phyloP scores from a whole-genome alignment of 371 early-diverging fungal species.

The Mucor velutinosus region DNA sequence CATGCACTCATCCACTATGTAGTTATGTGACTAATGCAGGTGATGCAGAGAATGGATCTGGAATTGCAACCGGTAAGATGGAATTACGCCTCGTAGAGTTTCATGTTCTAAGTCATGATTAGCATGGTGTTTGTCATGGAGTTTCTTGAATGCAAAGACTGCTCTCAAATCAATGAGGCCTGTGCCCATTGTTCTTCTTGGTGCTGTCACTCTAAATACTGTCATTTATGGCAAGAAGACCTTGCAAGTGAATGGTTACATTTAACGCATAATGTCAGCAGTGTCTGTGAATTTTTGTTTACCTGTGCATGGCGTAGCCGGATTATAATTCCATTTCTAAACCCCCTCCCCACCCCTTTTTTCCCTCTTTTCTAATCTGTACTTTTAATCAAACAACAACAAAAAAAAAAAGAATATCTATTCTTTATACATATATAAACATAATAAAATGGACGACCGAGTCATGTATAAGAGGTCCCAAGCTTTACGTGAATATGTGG shows the following conservation, averaged over 20 bases:
- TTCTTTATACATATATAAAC: not conserved
- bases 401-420: not conserved
- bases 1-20: not conserved
- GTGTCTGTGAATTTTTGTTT: constrained; percentile 7
- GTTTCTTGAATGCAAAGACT: constrained; percentile 42
- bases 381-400: constrained; percentile 3
- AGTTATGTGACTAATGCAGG: constrained; percentile 50
- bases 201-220: constrained; percentile 33
- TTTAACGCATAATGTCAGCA: constrained; percentile 21
- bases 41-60: constrained; percentile 53
- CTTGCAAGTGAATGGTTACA: constrained; percentile 46
- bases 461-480: constrained; percentile 28
- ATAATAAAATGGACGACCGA: constrained; percentile 24
- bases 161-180: constrained; percentile 39
- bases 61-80: constrained; percentile 52
- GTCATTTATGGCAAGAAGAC: constrained; percentile 50
- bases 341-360: not conserved
- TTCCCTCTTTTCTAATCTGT: constrained; percentile 7
- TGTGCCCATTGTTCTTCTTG: constrained; percentile 37
- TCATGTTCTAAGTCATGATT: not conserved
- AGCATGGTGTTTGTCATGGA: constrained; percentile 57
- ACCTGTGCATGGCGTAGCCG: not conserved
- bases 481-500: constrained; percentile 33
- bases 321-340: constrained; percentile 5
- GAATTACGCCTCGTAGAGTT: not conserved